These are phyloP conservation scores for Ilyonectria sp. DNA, from an alignment of 2,329 filamentous ascomycete genomes.

Conservation along the genomic window DNA sequence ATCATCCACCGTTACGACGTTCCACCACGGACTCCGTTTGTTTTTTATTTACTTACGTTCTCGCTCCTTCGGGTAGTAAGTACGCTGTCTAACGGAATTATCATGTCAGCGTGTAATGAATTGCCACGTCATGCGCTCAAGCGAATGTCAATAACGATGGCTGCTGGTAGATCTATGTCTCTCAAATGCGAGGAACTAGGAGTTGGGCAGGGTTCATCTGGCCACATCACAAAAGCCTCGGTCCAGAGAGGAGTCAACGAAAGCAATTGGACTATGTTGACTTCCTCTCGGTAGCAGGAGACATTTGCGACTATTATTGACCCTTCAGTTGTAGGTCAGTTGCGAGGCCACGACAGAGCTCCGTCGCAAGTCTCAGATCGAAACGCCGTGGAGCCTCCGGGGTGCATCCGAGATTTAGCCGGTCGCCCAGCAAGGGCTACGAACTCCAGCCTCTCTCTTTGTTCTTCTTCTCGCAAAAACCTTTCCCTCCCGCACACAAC, in stretches of 20 bases:
- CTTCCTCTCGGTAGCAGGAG: background rate
- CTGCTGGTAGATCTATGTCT: background rate
- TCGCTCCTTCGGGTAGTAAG: background rate
- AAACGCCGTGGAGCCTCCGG: constrained; percentile 3
- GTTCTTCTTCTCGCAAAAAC: constrained; percentile 54
- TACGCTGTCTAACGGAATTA: background rate
- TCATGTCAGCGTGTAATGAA: background rate
- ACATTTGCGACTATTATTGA: background rate
- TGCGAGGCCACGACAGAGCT: background rate
- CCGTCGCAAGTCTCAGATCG: background rate
- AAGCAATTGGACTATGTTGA: background rate
- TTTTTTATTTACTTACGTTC: background rate
- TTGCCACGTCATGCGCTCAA: background rate
- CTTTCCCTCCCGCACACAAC: constrained; percentile 51
- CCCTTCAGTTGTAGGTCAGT: no score
- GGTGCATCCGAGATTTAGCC: constrained; percentile 46
- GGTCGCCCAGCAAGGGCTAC: constrained; percentile 42
- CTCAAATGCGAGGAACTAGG: constrained; percentile 16
- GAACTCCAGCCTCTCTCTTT: constrained; percentile 51
- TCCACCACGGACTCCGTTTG: background rate
- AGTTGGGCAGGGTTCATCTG: background rate
- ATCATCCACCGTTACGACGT: background rate
- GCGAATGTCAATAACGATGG: background rate
- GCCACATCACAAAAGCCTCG: background rate
- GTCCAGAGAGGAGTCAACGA: background rate